Base-by-base conservation (phyloP, 73 alveolate genomes). In the Blepharisma stoltei region DNA sequence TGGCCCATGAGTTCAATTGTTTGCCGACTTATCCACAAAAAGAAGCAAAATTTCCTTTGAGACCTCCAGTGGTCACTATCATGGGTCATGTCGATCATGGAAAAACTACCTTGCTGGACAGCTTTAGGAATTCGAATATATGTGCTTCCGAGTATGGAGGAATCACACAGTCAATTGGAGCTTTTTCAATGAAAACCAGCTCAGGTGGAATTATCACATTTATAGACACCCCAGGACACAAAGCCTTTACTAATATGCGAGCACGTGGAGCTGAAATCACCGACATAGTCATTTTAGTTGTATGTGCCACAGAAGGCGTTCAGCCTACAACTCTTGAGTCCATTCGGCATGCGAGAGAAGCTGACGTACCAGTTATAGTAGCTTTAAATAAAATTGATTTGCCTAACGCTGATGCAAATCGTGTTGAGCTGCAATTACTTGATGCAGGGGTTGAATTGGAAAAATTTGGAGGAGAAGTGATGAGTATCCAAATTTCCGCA, bases 81-180 rank as follows among this genome's bases (percentile, higher is more conserved):
- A 95, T 95, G 99, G 99, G 99, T 7, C 99, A 95, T 81, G 99
- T 95, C 41, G 99, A 95, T 77, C 99, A 95, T 67, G 99, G 99
- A 52, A 95, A 95, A 75, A 95, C 99, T 49, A 95, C 99, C 3
- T 88, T 95, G 25, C 81, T 93, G 6, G 99, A 95, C 70, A 87
- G 93, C 23, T 73, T 95, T 41, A 82, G 99, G 54, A 77, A 90
- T 49, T 83, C 92, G 4, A 76, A 77, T 43, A 84, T 82, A 21
- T 81, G 86, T n/a, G 94, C 93, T 38, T 84, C 91, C 6, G 99
- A 95, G 80, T 91, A 81, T 32, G 99, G 99, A 32, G 94, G 93
- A 7, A 95, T 95, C 60, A 95, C 99, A 11, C 88, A 95, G 83
- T 54, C 90, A 69, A 93, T 94, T 37, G 99, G 98, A 7, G 99